A percentile compares a stretch with the other conserved stretches of the same genome.
These are phyloP conservation scores for Fusarium sp. DNA, from an alignment of 2,329 filamentous ascomycete genomes.

Conservation along the genomic window DNA sequence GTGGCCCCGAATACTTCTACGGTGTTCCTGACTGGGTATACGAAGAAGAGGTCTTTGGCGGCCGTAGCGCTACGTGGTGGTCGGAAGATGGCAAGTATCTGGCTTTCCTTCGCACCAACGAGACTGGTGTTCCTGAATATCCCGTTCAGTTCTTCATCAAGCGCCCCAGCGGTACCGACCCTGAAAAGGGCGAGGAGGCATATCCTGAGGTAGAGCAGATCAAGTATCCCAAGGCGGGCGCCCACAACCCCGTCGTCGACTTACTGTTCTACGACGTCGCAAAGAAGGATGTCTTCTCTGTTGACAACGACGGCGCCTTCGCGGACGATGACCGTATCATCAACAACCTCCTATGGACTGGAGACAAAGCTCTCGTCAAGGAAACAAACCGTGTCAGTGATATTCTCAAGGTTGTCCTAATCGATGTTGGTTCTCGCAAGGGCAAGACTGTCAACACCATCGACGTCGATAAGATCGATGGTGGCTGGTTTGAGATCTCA, in stretches of 20 bases:
- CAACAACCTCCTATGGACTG: conserved; percentile 93
- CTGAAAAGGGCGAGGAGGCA: conserved; percentile 77
- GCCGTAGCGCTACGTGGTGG: conserved; percentile 94
- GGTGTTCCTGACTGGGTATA: conserved; percentile 98
- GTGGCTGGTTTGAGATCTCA: conserved; percentile 96
- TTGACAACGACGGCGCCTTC: conserved; percentile 83
- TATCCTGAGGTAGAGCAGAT: conserved; percentile 93
- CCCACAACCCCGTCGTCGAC: conserved; percentile 91
- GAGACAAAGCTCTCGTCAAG: conserved; percentile 84
- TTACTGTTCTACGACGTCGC: conserved; percentile 89
- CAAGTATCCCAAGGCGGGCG: conserved; percentile 97
- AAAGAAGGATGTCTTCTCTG: conserved; percentile 81
- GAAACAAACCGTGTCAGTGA: conserved; percentile 97
- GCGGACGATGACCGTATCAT: conserved; percentile 86
- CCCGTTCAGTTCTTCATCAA: conserved; percentile 94
- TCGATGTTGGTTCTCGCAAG: conserved; percentile 79
- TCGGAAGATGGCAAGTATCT: conserved; percentile 88
- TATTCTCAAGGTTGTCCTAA: conserved; percentile 85
- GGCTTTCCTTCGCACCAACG: conserved; percentile 93
- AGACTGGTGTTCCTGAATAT: conserved; percentile 90
- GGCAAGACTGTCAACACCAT: conserved; percentile 84
- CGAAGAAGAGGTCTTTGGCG: conserved; percentile 75
- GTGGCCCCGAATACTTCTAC: conserved; percentile 90
- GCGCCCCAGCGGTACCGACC: conserved; percentile 79
- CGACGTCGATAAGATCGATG: conserved; percentile 86